Evolutionary conservation across 805 yeast genomes (phyloP), one percentile per base, ranked within the genome.

Genomic region (Metschnikowia santaceciliae): DNA sequence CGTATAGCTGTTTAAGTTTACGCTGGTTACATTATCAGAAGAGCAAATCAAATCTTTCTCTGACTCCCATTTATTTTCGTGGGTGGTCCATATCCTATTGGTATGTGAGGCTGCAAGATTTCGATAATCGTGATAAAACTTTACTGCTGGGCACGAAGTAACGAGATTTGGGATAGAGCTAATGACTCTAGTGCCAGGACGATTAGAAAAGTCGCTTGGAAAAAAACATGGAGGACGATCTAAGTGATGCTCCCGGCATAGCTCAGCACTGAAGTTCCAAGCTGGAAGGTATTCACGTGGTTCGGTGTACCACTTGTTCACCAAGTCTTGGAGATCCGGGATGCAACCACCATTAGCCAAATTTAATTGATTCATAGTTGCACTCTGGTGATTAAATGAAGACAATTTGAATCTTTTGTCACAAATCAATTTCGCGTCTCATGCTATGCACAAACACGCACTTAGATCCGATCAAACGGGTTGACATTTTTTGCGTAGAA

Each of bases 401-500:
- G 5, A 13, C 3, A 15, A 15, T 17, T 33, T 32, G 15, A 42
- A 6, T 11, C 11, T 39, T 6, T 39, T 11, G 26, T 15, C 46
- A 42, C 46, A 42, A 42, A 42, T 23, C n/a, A 26, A 40, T 26
- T 42, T 20, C 32, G 38, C 38, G 22, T 20, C 38, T 33, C 19
- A 34, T 19, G n/a, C 19, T 19, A 42, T 42, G 46, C 46, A 34
- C 38, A 32, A 32, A 42, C 6, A 33, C 20, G 40, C 33, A 14
- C 46, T 35, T 42, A 54, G 13, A 53, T 46, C 11, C 57, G 43
- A 37, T 55, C 59, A 10, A 55, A 55, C 1, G 59, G 59, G 32
- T 55, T 55, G 35, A 55, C 55, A 36, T 50, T 55, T 40, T 55
- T 55, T 15, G 59, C 59, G 15, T 55, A 54, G 42, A 43, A 55